Base-by-base conservation (phyloP, 441 rosid species). In the Melastoma candidum region DNA sequence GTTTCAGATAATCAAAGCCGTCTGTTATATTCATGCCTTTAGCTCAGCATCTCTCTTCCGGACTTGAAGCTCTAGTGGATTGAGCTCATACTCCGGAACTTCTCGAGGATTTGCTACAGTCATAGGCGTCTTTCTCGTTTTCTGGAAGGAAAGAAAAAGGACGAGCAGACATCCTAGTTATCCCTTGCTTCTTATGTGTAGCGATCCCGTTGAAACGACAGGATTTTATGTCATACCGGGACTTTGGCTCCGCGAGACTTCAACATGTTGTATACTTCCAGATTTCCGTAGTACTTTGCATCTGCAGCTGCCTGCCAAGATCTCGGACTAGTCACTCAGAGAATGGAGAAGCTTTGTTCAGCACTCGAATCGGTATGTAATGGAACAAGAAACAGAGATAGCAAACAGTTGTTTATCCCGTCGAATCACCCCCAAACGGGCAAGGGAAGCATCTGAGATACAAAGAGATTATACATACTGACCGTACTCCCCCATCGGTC, bases 401-500 rank as follows among this genome's bases (percentile, higher is more conserved):
- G 22, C 22, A 17, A 17, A 17, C 22, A 17, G 22, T 17, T 17
- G 22, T 17, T 17, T 17, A 17, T 17, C 22, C 22, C 22, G 22
- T 17, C 22, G 22, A 17, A 17, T 17, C 22, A 17, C 22, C 22
- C 22, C 22, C 22, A 17, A 17, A 17, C 22, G 3, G 36, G 36
- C 36, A 29, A 3, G 3, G 36, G 25, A 25, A 55, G 12, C 29
- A 5, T 43, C 51, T 17, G 32, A 13, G 26, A 6, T 17, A 0
- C 12, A 7, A 7, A 12, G 45, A 12, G 25, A 44, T 10, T 44
- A 56, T 17, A 46, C 17, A 49, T 26, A 44, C 48, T 51, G 59
- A 92, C 98, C 84, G 98, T 85, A 68, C 98, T 92, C 14, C 98
- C 98, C 98, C 98, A 92, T 3, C 98, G 98, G 71, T 87, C 98